A percentile compares a stretch with the other conserved stretches of the same genome.
phyloP scores from a whole-genome alignment of 1,284 basidiomycete species.

The Rhodotorula sp. region DNA sequence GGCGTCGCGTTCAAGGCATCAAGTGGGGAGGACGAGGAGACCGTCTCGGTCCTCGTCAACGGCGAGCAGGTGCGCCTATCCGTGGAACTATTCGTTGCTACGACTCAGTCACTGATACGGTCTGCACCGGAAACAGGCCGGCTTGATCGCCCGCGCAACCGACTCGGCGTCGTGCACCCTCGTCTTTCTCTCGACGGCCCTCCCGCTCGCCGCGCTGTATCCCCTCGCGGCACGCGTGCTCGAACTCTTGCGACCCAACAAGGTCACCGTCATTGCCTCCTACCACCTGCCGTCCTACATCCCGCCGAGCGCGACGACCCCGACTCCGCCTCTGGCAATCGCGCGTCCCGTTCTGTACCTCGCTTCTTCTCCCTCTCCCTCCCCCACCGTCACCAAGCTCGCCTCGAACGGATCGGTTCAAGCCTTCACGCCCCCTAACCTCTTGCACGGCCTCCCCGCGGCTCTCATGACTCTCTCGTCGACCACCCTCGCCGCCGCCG shows the following conservation, averaged over 20 bases:
- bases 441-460: constrained; percentile 38
- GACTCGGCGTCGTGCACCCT: constrained; percentile 32
- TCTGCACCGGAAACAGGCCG: not conserved
- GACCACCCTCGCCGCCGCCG: not conserved
- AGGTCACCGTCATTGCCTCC: constrained; percentile 23
- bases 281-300: constrained; percentile 38
- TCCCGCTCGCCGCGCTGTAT: constrained; percentile 25
- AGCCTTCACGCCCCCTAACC: constrained; percentile 35
- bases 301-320: not conserved
- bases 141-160: not conserved
- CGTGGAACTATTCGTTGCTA: not conserved
- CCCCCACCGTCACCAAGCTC: not conserved
- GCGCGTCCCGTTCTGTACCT: constrained; percentile 24
- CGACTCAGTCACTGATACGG: not conserved
- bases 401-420: not conserved
- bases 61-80: constrained; percentile 24
- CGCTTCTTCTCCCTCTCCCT: constrained; percentile 15
- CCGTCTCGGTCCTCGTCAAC: constrained; percentile 22
- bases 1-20: constrained; percentile 6
- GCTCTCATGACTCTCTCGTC: constrained; percentile 26
- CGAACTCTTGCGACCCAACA: constrained; percentile 11
- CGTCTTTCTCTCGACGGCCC: constrained; percentile 32
- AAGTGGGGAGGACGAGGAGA: not conserved
- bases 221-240: constrained; percentile 28
- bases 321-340: not conserved